A percentile compares a stretch with the other conserved stretches of the same genome.
These are phyloP conservation scores for Mollisia scopiformis DNA, from an alignment of 2,329 filamentous ascomycete species.

Conservation along the genomic window DNA sequence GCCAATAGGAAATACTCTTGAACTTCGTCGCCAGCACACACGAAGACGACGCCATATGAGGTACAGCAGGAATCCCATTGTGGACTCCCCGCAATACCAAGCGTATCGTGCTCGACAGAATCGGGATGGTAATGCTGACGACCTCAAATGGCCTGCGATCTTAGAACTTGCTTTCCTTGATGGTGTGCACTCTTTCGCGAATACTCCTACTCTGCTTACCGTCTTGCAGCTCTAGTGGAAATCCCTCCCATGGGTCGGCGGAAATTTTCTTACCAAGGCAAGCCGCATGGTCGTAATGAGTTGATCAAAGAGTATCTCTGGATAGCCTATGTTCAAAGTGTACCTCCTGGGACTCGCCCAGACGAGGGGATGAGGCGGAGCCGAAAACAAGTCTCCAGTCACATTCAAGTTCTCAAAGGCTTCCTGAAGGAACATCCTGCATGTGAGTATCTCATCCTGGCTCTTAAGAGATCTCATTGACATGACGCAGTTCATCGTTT, in stretches of 20 bases:
- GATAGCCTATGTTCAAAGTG: slow-evolving; percentile 44
- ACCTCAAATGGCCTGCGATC: slow-evolving; percentile 63
- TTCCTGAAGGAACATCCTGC: slow-evolving; percentile 65
- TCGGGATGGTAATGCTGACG: slow-evolving; percentile 62
- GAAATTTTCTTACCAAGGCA: slow-evolving; percentile 67
- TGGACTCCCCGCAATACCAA: slow-evolving; percentile 63
- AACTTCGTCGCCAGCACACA: slow-evolving; percentile 37
- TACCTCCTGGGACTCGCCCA: slow-evolving; percentile 50
- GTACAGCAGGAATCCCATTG: slow-evolving; percentile 58
- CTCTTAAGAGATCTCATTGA: slow-evolving; percentile 16
- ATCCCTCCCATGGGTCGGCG: slow-evolving; percentile 69
- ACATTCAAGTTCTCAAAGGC: slow-evolving; percentile 72
- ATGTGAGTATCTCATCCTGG: slow-evolving; percentile 52
- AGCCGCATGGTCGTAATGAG: slow-evolving; percentile 70
- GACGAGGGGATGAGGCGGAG: slow-evolving; percentile 48
- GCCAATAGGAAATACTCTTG: slow-evolving; percentile 25
- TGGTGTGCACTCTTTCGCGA: slow-evolving; percentile 47
- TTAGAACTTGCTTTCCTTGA: slow-evolving; percentile 70
- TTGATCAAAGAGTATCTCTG: slow-evolving; percentile 71
- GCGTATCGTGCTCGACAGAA: slow-evolving; percentile 68
- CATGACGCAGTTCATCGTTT: slow-evolving; percentile 49
- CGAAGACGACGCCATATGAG: slow-evolving; percentile 33
- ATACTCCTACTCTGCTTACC: slow-evolving; percentile 22
- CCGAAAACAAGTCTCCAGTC: slow-evolving; percentile 69
- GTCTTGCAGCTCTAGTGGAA: slow-evolving; percentile 57